Percentiles rank a stretch among this genome's conserved stretches.
These are phyloP conservation scores for Arabis alpina DNA, from an alignment of 345 rosid genomes.

Conservation along the genomic window DNA sequence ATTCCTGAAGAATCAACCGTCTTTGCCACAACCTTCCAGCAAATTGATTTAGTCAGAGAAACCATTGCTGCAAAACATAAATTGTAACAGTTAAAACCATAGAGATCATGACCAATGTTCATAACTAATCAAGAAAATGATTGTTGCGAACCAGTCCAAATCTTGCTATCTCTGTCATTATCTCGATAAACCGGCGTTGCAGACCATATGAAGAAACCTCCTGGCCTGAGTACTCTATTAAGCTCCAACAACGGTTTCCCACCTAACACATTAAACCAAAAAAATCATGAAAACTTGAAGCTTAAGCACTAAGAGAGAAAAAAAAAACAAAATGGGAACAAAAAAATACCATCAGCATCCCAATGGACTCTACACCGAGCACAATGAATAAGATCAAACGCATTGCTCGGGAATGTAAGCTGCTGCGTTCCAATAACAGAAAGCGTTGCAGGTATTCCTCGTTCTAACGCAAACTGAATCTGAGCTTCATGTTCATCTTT, in stretches of 20 bases:
- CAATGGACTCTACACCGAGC: slow-evolving; percentile 97
- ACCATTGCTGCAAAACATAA: slow-evolving; percentile 69
- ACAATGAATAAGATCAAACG: slow-evolving; percentile 88
- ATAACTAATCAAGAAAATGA: slow-evolving; percentile 22
- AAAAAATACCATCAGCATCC: slow-evolving; percentile 76
- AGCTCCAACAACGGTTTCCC: slow-evolving; percentile 94
- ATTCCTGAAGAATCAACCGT: slow-evolving; percentile 63
- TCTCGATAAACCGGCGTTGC: slow-evolving; percentile 88
- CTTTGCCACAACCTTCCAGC: slow-evolving; percentile 82
- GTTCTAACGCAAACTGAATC: slow-evolving; percentile 91
- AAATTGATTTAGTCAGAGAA: slow-evolving; percentile 69
- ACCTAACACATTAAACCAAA: slow-evolving; percentile 47
- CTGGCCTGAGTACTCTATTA: slow-evolving; percentile 90
- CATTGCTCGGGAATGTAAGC: slow-evolving; percentile 69
- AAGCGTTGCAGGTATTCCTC: slow-evolving; percentile 91
- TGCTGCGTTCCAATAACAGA: slow-evolving; percentile 85
- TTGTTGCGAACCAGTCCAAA: slow-evolving; percentile 64
- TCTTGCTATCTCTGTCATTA: slow-evolving; percentile 61
- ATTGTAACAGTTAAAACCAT: background rate
- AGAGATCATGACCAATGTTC: background rate
- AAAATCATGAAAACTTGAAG: slow-evolving; percentile 21
- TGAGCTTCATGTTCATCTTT: slow-evolving; percentile 99
- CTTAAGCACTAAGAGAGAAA: background rate
- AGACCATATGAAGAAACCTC: slow-evolving; percentile 95
- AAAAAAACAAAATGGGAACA: background rate